phyloP scores from a whole-genome alignment of 192 early-diverging fungal species.

The Gonapodya prolifera region DNA sequence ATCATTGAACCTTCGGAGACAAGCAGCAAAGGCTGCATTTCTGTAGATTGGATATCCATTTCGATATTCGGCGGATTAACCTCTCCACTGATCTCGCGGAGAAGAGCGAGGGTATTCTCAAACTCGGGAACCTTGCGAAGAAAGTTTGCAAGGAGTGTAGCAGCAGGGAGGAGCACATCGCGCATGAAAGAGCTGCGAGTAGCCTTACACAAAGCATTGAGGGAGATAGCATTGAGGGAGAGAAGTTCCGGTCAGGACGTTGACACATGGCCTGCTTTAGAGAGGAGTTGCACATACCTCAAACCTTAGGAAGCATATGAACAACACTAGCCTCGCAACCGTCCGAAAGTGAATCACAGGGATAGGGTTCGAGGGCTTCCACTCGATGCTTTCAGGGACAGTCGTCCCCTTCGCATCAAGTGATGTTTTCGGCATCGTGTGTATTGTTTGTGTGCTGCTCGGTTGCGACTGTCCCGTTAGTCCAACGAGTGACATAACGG shows the following conservation, averaged over 20 bases:
- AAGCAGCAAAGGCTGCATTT: neutral
- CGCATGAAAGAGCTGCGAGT: neutral
- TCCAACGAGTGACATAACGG: neutral
- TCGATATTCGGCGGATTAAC: neutral
- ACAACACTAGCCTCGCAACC: neutral
- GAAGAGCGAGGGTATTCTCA: neutral
- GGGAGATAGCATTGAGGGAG: neutral
- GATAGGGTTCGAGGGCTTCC: neutral
- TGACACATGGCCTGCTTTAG: neutral
- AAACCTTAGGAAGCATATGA: neutral
- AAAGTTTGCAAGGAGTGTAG: neutral
- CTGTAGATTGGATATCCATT: too few species aligned
- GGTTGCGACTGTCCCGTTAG: neutral
- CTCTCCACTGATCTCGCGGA: neutral
- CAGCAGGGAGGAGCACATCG: neutral
- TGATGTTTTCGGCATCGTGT: too few species aligned
- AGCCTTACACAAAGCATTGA: neutral
- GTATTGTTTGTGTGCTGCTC: too few species aligned
- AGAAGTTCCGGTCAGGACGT: neutral
- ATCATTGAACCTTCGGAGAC: neutral
- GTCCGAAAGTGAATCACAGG: neutral
- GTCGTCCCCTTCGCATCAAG: too few species aligned
- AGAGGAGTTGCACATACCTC: too few species aligned
- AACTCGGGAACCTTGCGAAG: neutral
- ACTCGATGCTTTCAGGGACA: too few species aligned